Percentiles rank a stretch among this genome's conserved stretches.
phyloP scores from a whole-genome alignment of 345 rosid species.

The Cardamine resedifolia region DNA sequence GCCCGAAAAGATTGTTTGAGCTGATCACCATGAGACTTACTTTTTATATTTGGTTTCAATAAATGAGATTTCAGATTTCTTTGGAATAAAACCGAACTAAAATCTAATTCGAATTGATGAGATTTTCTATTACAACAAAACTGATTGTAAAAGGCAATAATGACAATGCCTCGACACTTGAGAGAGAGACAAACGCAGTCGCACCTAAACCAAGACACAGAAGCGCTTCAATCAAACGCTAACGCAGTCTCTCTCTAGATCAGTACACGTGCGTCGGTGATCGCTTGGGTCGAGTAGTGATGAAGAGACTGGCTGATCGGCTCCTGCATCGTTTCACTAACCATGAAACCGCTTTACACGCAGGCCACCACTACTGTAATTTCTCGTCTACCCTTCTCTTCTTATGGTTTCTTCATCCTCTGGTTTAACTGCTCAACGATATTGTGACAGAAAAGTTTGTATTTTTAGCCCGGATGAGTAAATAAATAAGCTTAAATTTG shows the following conservation, averaged over 20 bases:
- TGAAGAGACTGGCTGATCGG: constrained; percentile 46
- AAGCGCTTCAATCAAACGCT: constrained; percentile 4
- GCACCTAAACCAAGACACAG: neutral
- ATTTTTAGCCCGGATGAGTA: constrained; percentile 4
- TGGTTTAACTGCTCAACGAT: constrained; percentile 15
- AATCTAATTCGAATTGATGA: neutral
- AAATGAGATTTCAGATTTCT: constrained; percentile 12
- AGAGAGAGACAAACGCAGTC: constrained; percentile 3
- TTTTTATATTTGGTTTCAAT: constrained; percentile 22
- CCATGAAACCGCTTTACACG: constrained; percentile 22
- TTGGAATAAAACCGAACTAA: neutral
- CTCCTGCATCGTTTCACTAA: constrained; percentile 41
- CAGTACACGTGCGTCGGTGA: constrained; percentile 13
- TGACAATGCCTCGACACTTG: neutral
- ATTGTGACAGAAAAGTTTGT: constrained; percentile 8
- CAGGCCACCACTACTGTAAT: constrained; percentile 35
- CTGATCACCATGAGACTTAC: constrained; percentile 22
- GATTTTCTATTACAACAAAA: neutral
- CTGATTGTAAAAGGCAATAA: neutral
- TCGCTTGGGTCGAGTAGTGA: constrained; percentile 28
- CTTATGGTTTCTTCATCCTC: neutral
- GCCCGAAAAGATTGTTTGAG: constrained; percentile 14
- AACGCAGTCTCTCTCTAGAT: neutral
- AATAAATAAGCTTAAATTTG: neutral
- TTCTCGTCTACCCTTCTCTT: neutral